These are phyloP conservation scores for Colletotrichum destructivum DNA, from an alignment of 2,329 filamentous ascomycete genomes.

Conservation along the genomic window DNA sequence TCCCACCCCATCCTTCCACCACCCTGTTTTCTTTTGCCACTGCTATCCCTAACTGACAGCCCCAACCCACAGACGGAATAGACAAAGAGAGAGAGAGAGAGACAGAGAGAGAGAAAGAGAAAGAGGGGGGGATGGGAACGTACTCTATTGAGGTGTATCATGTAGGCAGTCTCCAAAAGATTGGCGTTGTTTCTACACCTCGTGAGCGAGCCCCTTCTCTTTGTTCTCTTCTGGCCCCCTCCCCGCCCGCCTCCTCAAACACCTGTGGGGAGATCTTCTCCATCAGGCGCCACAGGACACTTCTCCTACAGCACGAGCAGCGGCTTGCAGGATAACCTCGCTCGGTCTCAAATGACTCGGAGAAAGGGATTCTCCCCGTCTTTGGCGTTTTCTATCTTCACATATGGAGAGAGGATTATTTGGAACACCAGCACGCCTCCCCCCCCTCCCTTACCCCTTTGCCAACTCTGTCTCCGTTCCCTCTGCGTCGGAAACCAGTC, in stretches of 20 bases:
- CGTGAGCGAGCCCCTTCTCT: conserved; percentile 2
- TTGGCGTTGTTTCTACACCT: conserved; percentile 14
- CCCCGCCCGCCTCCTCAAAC: conserved; percentile 30
- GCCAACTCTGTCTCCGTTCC: neutral
- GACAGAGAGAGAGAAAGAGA: too few species aligned
- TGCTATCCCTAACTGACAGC: conserved; percentile 7
- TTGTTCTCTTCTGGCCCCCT: conserved; percentile 11
- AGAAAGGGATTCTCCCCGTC: neutral
- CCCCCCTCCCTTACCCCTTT: neutral
- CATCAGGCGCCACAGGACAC: conserved; percentile 21
- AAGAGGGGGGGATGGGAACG: too few species aligned
- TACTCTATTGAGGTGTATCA: neutral
- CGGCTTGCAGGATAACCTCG: conserved; percentile 4
- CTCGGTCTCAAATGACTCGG: conserved; percentile 20
- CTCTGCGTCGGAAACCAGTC: conserved; percentile 11
- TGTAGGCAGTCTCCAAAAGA: neutral
- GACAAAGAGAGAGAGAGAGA: too few species aligned
- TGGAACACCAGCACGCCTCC: neutral
- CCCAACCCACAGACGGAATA: too few species aligned
- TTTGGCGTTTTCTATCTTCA: neutral
- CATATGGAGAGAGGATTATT: neutral
- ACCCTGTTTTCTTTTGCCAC: neutral
- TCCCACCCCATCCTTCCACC: neutral
- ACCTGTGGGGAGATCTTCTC: conserved; percentile 13
- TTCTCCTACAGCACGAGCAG: conserved; percentile 32